A percentile compares a stretch with the other conserved stretches of the same genome.
Evolutionary conservation across 768 basidiomycete genomes (phyloP).

Genomic region (Gymnopilus junonius): DNA sequence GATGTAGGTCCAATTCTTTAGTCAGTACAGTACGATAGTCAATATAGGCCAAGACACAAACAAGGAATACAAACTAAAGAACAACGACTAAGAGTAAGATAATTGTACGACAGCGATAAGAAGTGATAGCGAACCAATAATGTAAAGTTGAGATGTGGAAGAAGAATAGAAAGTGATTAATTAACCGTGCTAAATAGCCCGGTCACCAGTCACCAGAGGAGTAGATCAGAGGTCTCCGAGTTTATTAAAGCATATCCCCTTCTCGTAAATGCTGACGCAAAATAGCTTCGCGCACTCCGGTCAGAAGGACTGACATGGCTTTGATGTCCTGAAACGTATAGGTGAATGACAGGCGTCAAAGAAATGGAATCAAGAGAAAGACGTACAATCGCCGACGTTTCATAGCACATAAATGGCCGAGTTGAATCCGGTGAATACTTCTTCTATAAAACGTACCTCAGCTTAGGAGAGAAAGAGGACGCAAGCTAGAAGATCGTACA

Average conservation of each 20-base stretch:
- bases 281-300: conserved; percentile 46
- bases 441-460: conserved; percentile 39
- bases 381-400: conserved; percentile 73
- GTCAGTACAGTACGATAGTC: not conserved
- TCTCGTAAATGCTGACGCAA: conserved; percentile 42
- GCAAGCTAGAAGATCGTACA: conserved; percentile 38
- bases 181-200: no score
- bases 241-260: conserved; percentile 30
- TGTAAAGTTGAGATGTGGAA: not conserved
- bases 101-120: not conserved
- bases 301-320: conserved; percentile 43
- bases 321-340: conserved; percentile 39
- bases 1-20: not conserved
- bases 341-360: not conserved
- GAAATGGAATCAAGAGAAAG: not conserved
- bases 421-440: conserved; percentile 56
- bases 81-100: not conserved
- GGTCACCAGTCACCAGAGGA: no score
- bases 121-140: not conserved
- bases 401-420: conserved; percentile 70
- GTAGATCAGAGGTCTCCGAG: not conserved
- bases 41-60: not conserved
- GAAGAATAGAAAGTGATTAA: not conserved
- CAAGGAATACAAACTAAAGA: not conserved
- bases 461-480: not conserved